Evolutionary conservation across 202 grass and related monocot genomes (phyloP), one percentile per base, ranked within the genome.

Genomic region (Dendrocalamus latiflorus): DNA sequence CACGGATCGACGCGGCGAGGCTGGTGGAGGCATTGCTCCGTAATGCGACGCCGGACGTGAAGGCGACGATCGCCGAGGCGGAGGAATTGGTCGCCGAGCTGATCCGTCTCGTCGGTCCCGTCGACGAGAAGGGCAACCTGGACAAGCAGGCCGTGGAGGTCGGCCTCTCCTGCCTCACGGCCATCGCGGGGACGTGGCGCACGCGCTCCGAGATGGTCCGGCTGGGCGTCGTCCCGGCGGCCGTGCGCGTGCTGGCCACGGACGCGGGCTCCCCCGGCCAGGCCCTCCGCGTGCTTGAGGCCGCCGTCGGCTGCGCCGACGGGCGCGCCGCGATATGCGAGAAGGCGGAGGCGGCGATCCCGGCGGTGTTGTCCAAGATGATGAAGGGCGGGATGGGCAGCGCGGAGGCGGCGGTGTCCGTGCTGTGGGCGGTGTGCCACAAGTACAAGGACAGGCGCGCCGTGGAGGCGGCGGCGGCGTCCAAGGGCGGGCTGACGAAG

Each of bases 381-480:
- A 78, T 89, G 86, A 93, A 93, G 78, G 74, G 68, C 16, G 89
- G 93, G 26, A 97, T 76, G 80, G 74, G 53, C 9, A 89, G 94
- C 22, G 85, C 72, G 3, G 94, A 90, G 91, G 84, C 89, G 1
- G 86, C 94, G n/a, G 94, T 97, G 47, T 68, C 84, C 13, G 85
- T 87, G 79, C 86, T 97, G 6, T 97, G 91, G 94, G 75, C 79
- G 33, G 89, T 97, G 59, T 97, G 94, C 89, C 85, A 91, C 80
- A 70, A 80, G 65, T 90, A 85, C 87, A 74, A 61, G 24, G 91
- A 97, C 75, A 78, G 89, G 26, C 81, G 91, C 30, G 89, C 94
- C 1, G 87, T 82, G 8, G 89, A 89, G 10, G 84, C 83, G 1
- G 87, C 78, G 60, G 84, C 84, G 17, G 75, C 34, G 25, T 77